phyloP scores from a whole-genome alignment of 768 basidiomycete species.

The Lyophyllum decastes region DNA sequence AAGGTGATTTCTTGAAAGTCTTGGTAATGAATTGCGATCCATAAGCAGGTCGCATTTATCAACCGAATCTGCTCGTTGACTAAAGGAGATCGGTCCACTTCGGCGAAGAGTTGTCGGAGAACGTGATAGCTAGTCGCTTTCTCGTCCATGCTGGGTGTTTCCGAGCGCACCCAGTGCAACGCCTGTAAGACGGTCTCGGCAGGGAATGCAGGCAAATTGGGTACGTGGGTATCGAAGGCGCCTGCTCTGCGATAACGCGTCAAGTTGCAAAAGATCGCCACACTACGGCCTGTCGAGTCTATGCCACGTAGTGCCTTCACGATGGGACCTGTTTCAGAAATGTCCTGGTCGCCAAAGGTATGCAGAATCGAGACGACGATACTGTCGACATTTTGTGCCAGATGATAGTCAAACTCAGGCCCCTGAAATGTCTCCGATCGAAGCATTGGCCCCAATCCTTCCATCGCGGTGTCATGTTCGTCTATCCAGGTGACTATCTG shows the following conservation, averaged over 20 bases:
- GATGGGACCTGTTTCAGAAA: slow-evolving; percentile 52
- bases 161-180: slow-evolving; percentile 58
- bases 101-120: slow-evolving; percentile 69
- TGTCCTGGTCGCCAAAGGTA: slow-evolving; percentile 69
- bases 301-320: slow-evolving; percentile 39
- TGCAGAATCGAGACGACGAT: slow-evolving; percentile 62
- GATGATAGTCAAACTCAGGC: slow-evolving; percentile 33
- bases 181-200: slow-evolving; percentile 53
- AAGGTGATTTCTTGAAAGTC: slow-evolving; percentile 61
- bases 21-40: slow-evolving; percentile 62
- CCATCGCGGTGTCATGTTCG: slow-evolving; percentile 20
- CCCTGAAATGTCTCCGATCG: slow-evolving; percentile 30
- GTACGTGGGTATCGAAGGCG: slow-evolving; percentile 55
- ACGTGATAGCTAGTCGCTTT: slow-evolving; percentile 77
- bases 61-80: slow-evolving; percentile 84
- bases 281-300: slow-evolving; percentile 36
- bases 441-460: slow-evolving; percentile 37
- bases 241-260: slow-evolving; percentile 50
- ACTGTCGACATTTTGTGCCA: slow-evolving; percentile 51
- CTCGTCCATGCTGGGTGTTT: slow-evolving; percentile 40
- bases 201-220: slow-evolving; percentile 65
- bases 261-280: slow-evolving; percentile 48
- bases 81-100: slow-evolving; percentile 65
- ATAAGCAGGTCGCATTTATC: slow-evolving; percentile 71
- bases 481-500: slow-evolving; percentile 53